phyloP scores from a whole-genome alignment of 225 moss, liverwort and hornwort species.

The Physcomitrium patens region DNA sequence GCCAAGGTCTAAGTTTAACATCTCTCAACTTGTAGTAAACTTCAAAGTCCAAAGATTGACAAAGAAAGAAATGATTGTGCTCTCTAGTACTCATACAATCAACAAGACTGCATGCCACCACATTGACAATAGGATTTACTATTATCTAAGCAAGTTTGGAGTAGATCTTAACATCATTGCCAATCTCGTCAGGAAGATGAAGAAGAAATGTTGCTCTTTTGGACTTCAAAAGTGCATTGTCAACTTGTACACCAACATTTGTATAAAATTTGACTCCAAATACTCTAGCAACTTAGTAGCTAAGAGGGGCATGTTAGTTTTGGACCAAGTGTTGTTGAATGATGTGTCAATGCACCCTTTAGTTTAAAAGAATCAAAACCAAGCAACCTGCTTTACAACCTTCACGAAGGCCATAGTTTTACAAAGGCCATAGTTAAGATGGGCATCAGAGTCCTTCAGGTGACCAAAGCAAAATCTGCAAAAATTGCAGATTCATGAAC shows the following conservation, averaged over 20 bases:
- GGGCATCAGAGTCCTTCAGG: constrained; percentile 30
- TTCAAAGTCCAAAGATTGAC: constrained; percentile 9
- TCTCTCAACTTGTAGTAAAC: constrained; percentile 1
- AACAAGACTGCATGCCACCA: not conserved
- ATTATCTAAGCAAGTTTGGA: not conserved
- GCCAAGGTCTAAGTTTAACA: constrained; percentile 5
- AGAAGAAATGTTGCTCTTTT: not conserved
- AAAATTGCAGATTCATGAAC: constrained; percentile 20
- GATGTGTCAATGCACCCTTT: constrained; percentile 6
- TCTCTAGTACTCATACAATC: constrained; percentile 29
- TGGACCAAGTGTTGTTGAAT: constrained; percentile 29
- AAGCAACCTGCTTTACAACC: not conserved
- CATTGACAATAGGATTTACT: constrained; percentile 22
- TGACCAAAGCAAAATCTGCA: constrained; percentile 18
- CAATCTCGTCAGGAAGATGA: not conserved
- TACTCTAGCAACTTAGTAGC: constrained; percentile 33
- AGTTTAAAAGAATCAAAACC: not conserved
- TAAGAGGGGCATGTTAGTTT: constrained; percentile 17
- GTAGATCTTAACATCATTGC: not conserved
- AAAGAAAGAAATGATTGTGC: constrained; percentile 8
- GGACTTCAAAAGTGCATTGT: not conserved
- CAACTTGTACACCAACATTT: constrained; percentile 20
- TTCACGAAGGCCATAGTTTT: constrained; percentile 31
- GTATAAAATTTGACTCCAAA: constrained; percentile 23
- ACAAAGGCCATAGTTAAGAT: constrained; percentile 27